A percentile compares a stretch with the other conserved stretches of the same genome.
Evolutionary conservation across 192 early-diverging fungal genomes (phyloP).

Genomic region (Coemansia asiatica): DNA sequence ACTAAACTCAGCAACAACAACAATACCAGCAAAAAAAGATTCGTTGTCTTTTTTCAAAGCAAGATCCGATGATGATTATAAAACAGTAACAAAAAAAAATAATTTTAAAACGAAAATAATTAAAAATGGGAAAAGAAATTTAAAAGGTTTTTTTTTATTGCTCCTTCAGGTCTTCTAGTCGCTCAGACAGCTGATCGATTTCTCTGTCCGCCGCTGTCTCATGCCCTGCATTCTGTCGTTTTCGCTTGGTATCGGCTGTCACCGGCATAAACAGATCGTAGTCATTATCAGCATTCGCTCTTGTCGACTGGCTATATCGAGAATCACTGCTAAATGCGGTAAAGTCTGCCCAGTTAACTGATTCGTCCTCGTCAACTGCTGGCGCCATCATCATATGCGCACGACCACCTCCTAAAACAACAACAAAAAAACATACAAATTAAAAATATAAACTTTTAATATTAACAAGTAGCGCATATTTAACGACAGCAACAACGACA

Average conservation of each 20-base stretch:
- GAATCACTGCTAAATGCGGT: slow-evolving; percentile 13
- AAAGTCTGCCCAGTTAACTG: slow-evolving; percentile 29
- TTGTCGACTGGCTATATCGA: background rate
- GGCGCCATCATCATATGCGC: slow-evolving; percentile 36
- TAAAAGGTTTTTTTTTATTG: background rate
- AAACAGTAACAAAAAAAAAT: too few species aligned
- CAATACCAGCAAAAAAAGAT: too few species aligned
- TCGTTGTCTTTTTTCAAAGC: too few species aligned
- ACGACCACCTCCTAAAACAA: background rate
- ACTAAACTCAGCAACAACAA: too few species aligned
- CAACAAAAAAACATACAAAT: background rate
- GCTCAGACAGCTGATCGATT: slow-evolving; percentile 25
- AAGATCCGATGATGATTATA: too few species aligned
- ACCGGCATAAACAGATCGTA: background rate
- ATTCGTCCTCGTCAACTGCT: slow-evolving; percentile 37
- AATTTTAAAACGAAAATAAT: too few species aligned
- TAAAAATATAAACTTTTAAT: too few species aligned
- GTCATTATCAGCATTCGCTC: background rate
- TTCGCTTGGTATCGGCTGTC: background rate
- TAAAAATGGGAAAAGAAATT: too few species aligned
- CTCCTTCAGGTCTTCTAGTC: slow-evolving; percentile 10
- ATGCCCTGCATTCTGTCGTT: background rate
- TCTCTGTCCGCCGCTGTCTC: slow-evolving; percentile 3
- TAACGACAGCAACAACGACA: background rate
- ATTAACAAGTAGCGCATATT: too few species aligned